These are phyloP conservation scores for Schizopora paradoxa DNA, from an alignment of 1,284 basidiomycete species.

Conservation along the genomic window DNA sequence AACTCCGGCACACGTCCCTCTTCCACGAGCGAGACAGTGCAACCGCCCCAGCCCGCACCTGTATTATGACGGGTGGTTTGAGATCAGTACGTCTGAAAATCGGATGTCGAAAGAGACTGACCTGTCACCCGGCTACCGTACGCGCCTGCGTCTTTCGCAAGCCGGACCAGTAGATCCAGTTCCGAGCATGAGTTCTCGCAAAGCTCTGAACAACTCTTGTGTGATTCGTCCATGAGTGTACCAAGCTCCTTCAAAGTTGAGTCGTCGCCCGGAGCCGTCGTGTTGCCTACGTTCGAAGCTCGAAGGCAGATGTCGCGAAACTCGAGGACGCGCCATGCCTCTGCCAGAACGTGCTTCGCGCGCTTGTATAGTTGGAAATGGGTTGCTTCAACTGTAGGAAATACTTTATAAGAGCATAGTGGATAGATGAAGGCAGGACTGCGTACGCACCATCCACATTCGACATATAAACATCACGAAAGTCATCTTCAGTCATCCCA, in stretches of 20 bases:
- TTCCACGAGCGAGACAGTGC: conserved; percentile 77
- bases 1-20: conserved; percentile 65
- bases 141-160: conserved; percentile 67
- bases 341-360: conserved; percentile 70
- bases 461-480: conserved; percentile 64
- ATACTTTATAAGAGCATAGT: conserved; percentile 9
- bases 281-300: conserved; percentile 20
- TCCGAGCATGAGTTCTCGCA: conserved; percentile 80
- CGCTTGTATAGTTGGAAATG: conserved; percentile 78
- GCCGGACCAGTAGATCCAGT: conserved; percentile 58
- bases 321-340: conserved; percentile 72
- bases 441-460: conserved; percentile 64
- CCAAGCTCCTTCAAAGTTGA: conserved; percentile 51
- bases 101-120: conserved; percentile 23
- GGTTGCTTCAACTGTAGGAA: conserved; percentile 59
- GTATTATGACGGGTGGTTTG: conserved; percentile 1
- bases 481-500: conserved; percentile 50
- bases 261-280: conserved; percentile 7
- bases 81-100: background rate
- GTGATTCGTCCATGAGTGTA: conserved; percentile 72
- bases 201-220: conserved; percentile 58
- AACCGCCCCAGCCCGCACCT: conserved; percentile 91
- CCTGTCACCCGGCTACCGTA: conserved; percentile 76
- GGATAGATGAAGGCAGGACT: conserved; percentile 1
- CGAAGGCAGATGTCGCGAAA: conserved; percentile 64